These are phyloP conservation scores for Draba incana DNA, from an alignment of 345 rosid species.

Conservation along the genomic window DNA sequence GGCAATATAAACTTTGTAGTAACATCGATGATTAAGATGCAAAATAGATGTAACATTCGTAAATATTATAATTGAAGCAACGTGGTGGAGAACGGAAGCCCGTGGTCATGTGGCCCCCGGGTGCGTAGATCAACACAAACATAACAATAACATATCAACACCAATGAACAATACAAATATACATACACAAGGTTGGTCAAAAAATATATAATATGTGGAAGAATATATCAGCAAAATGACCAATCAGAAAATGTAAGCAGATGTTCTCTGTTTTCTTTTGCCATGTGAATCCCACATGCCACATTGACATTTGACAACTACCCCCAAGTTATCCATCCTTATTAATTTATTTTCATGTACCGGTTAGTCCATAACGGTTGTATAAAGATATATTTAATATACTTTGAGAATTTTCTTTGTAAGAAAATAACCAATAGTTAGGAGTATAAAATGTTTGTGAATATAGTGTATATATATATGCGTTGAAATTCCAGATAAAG, in stretches of 20 bases:
- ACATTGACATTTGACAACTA: constrained; percentile 35
- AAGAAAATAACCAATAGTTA: not conserved
- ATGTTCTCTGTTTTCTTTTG: constrained; percentile 47
- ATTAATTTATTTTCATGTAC: constrained; percentile 10
- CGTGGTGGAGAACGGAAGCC: constrained; percentile 29
- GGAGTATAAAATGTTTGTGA: not conserved
- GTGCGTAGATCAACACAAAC: constrained; percentile 30
- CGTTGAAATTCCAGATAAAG: too few species aligned
- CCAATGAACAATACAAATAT: constrained; percentile 21
- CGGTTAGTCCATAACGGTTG: constrained; percentile 24
- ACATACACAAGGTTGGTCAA: constrained; percentile 38
- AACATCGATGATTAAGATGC: not conserved
- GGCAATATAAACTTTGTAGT: not conserved
- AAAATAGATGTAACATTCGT: constrained; percentile 15
- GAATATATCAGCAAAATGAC: constrained; percentile 30
- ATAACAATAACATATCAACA: constrained; percentile 38
- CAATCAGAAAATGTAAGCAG: constrained; percentile 41
- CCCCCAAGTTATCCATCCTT: constrained; percentile 7
- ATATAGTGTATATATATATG: too few species aligned
- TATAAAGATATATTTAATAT: not conserved
- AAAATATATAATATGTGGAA: constrained; percentile 14
- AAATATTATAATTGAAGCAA: constrained; percentile 6
- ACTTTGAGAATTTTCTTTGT: not conserved
- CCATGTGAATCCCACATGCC: constrained; percentile 45
- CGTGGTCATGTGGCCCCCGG: constrained; percentile 39